phyloP scores from a whole-genome alignment of 305 asterid species.

The Fraxinus baroniana region DNA sequence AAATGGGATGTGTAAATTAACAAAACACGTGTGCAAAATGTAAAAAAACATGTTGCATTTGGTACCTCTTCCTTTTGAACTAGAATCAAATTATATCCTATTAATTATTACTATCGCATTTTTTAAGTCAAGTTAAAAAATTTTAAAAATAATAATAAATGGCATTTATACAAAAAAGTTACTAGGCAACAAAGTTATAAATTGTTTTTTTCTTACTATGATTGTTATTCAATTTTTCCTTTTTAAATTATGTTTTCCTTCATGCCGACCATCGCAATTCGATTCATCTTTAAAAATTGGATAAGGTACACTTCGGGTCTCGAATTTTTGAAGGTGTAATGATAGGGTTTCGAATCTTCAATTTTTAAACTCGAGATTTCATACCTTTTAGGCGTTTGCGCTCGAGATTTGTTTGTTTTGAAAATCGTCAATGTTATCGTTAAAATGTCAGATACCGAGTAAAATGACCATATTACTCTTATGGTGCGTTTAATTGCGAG shows the following conservation, averaged over 20 bases:
- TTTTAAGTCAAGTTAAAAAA: not conserved
- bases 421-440: not conserved
- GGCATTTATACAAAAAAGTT: not conserved
- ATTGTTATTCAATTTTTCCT: not conserved
- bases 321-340: not conserved
- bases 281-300: not conserved
- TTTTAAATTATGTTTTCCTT: not conserved
- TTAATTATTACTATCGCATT: not conserved
- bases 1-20: not conserved
- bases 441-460: not conserved
- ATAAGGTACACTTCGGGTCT: not conserved
- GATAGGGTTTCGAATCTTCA: not conserved
- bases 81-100: not conserved
- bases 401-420: not conserved
- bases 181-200: not conserved
- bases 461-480: not conserved
- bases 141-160: no score
- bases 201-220: not conserved
- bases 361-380: no score
- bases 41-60: not conserved
- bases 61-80: not conserved
- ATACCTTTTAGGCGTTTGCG: not conserved
- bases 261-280: not conserved
- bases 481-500: no score
- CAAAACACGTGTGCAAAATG: not conserved